Evolutionary conservation across 441 rosid species (phyloP).

Genomic region (Raphanus hybrid): DNA sequence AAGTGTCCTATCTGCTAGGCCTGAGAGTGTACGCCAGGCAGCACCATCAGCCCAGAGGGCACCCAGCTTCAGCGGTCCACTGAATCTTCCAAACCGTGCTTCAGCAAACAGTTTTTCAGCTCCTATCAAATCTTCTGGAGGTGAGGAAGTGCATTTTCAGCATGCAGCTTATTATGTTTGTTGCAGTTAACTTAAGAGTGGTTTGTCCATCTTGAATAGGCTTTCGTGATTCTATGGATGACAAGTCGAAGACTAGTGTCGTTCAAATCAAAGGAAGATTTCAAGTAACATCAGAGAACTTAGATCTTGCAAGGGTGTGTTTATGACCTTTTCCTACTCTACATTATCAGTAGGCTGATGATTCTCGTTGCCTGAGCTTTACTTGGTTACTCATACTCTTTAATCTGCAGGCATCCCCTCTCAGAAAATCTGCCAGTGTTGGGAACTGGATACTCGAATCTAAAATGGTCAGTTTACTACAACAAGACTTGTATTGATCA

Average conservation of each 20-base stretch:
- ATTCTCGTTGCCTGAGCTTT: conserved; percentile 19
- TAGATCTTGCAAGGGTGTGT: conserved; percentile 86
- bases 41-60: conserved; percentile 58
- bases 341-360: conserved; percentile 19
- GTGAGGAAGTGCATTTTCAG: conserved; percentile 45
- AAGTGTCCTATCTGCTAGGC: conserved; percentile 47
- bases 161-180: conserved; percentile 14
- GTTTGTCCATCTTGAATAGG: conserved; percentile 50
- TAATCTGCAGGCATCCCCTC: conserved; percentile 72
- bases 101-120: conserved; percentile 96
- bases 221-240: conserved; percentile 86
- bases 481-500: conserved; percentile 18
- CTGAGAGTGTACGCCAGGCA: conserved; percentile 61
- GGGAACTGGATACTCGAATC: conserved; percentile 82
- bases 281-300: conserved; percentile 94
- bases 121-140: conserved; percentile 93
- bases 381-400: conserved; percentile 32
- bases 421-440: conserved; percentile 91
- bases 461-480: conserved; percentile 61
- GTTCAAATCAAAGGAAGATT: conserved; percentile 96
- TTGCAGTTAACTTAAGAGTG: neutral
- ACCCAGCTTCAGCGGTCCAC: conserved; percentile 93
- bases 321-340: conserved; percentile 37
- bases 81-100: conserved; percentile 92
- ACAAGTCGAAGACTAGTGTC: conserved; percentile 77